phyloP scores from a whole-genome alignment of 495 filamentous ascomycete species.

The Podospora anserina region DNA sequence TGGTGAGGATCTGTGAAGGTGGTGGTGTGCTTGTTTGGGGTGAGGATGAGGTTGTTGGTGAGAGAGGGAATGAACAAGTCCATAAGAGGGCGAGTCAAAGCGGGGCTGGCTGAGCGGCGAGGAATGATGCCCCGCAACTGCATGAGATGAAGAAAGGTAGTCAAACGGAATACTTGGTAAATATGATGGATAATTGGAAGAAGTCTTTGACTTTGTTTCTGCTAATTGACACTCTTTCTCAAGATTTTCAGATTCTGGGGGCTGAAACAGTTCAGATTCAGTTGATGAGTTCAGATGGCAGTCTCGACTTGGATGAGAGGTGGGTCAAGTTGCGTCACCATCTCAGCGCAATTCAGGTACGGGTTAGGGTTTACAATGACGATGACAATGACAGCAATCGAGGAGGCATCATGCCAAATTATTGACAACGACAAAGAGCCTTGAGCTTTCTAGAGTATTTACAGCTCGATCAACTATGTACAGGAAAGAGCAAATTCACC shows the following conservation, averaged over 20 bases:
- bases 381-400: too few species aligned
- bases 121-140: not conserved
- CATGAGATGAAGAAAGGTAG: not conserved
- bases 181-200: not conserved
- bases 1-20: not conserved
- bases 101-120: constrained; percentile 9
- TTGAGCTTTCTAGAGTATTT: not conserved
- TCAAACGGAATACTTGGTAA: not conserved
- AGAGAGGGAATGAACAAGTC: not conserved
- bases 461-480: not conserved
- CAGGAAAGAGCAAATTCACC: not conserved
- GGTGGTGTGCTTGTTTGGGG: not conserved
- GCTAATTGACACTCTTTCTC: not conserved
- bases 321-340: not conserved
- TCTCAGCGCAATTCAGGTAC: not conserved
- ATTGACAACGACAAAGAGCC: not conserved
- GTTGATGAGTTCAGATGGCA: not conserved
- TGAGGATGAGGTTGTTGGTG: constrained; percentile 4
- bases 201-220: not conserved
- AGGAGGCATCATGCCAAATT: too few species aligned
- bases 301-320: not conserved
- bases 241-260: not conserved
- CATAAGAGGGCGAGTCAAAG: constrained; percentile 1
- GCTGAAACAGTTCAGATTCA: not conserved
- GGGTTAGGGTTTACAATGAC: too few species aligned